A percentile compares a stretch with the other conserved stretches of the same genome.
Evolutionary conservation across 2,329 filamentous ascomycete species (phyloP).

Genomic region (Colletotrichum lentis): DNA sequence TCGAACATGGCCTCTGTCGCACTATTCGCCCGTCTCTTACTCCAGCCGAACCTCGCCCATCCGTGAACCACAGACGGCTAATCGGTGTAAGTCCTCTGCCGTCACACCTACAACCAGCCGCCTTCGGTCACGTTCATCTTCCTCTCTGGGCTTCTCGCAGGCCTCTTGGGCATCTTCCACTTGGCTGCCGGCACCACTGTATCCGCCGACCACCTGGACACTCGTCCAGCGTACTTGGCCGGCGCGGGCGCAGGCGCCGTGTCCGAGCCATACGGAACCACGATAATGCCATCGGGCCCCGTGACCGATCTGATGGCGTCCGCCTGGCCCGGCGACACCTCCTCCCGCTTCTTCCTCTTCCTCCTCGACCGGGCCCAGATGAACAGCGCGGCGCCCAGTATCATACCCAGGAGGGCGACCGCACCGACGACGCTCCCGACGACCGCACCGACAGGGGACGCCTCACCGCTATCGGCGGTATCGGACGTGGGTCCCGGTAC

Average conservation of each 20-base stretch:
- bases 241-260: background rate
- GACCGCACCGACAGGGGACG: background rate
- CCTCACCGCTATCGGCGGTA: background rate
- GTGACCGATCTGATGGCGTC: background rate
- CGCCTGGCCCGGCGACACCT: background rate
- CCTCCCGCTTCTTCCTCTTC: background rate
- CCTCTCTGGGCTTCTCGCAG: background rate
- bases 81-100: fast-evolving
- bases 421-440: constrained; percentile 23
- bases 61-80: background rate
- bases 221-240: background rate
- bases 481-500: background rate
- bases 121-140: constrained; percentile 1
- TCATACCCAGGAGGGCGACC: constrained; percentile 15
- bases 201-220: background rate
- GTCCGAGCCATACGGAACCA: background rate
- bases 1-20: background rate
- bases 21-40: background rate
- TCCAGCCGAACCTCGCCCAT: background rate
- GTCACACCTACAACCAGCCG: background rate
- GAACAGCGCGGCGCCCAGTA: background rate
- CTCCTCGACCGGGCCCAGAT: constrained; percentile 12
- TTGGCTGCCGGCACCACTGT: no score
- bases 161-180: background rate
- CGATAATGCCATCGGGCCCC: background rate